Evolutionary conservation across 768 basidiomycete species (phyloP).

Genomic region (Coprinopsis sp.): DNA sequence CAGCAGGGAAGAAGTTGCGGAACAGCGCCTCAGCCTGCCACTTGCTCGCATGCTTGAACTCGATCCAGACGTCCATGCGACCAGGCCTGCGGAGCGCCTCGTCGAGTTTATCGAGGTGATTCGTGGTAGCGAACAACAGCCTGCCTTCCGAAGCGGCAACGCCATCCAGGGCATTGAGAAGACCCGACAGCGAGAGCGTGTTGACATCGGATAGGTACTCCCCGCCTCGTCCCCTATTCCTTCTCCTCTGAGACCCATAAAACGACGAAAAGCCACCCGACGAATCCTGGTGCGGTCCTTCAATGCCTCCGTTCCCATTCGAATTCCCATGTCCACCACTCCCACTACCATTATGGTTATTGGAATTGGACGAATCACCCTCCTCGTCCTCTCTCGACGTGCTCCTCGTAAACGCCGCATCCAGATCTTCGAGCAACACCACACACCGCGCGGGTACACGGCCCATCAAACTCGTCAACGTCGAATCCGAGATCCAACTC

Average conservation of each 20-base stretch:
- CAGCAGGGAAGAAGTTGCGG: conserved; percentile 85
- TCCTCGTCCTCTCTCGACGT: conserved; percentile 55
- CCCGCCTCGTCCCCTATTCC: conserved; percentile 39
- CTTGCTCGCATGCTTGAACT: conserved; percentile 82
- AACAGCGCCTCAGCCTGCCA: conserved; percentile 85
- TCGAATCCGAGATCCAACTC: conserved; percentile 85
- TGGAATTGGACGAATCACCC: conserved; percentile 42
- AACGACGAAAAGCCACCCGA: conserved; percentile 10
- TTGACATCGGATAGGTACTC: conserved; percentile 72
- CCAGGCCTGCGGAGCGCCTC: conserved; percentile 90
- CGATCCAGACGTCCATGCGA: conserved; percentile 89
- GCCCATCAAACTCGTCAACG: conserved; percentile 81
- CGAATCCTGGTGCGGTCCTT: conserved; percentile 1
- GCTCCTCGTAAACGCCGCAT: conserved; percentile 82
- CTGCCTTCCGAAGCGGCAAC: conserved; percentile 86
- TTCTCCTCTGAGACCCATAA: conserved; percentile 17
- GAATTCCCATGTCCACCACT: conserved; percentile 27
- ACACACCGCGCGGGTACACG: conserved; percentile 82
- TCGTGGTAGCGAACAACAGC: conserved; percentile 85
- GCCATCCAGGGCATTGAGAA: conserved; percentile 83
- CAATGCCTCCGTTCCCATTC: conserved; percentile 4
- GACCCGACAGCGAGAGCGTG: conserved; percentile 73
- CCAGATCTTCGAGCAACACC: conserved; percentile 85
- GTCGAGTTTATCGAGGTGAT: conserved; percentile 87
- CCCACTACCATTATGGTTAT: conserved; percentile 30